Base-by-base conservation (phyloP, 345 rosid genomes). In the Bruguiera gymnorhiza region DNA sequence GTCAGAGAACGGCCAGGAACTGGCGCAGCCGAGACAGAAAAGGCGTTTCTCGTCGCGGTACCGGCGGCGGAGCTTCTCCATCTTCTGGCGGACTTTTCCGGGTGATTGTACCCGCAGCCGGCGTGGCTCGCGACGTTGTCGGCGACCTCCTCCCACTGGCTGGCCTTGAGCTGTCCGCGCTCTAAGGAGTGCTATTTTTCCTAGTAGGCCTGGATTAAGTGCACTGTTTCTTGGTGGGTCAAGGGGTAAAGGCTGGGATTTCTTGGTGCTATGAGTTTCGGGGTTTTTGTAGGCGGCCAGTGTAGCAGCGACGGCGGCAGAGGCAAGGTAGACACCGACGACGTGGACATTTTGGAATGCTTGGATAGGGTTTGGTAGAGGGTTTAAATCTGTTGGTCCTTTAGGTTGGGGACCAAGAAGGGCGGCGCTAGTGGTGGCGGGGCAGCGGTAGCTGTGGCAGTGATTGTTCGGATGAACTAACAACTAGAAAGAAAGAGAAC, bases 31-130 rank as follows among this genome's bases (percentile, higher is more conserved):
- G 20, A 43, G 11, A 8, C 75, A 73, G 52, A 74, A 30, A 58
- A 81, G 81, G 39, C 86, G 84, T 34, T 74, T 76, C 79, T 88
- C 92, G 1, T 87, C 62, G 71, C 89, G 83, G 84, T 82, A 83
- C 54, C 89, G 85, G 51, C 84, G 79, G 36, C 94, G 90, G 74
- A 92, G 82, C 84, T 89, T 92, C 85, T 92, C 94, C 83, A 92
- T 92, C 88, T 90, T 85, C 83, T 86, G 53, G 89, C 58, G 64
- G 96, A 71, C 68, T 87, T 83, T 0, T 76, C 61, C 29, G 78
- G 64, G 20, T 77, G 82, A 36, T 72, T 53, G 79, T 70, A 62
- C 56, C 83, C 84, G 74, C 79, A 82, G 79, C 88, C 86, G 78
- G 93, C 86, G 66, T 89, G 89, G 62, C 76, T 77, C 26, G 91